A percentile compares a stretch with the other conserved stretches of the same genome.
phyloP scores from a whole-genome alignment of 768 basidiomycete species.

The Amanita rimosa region DNA sequence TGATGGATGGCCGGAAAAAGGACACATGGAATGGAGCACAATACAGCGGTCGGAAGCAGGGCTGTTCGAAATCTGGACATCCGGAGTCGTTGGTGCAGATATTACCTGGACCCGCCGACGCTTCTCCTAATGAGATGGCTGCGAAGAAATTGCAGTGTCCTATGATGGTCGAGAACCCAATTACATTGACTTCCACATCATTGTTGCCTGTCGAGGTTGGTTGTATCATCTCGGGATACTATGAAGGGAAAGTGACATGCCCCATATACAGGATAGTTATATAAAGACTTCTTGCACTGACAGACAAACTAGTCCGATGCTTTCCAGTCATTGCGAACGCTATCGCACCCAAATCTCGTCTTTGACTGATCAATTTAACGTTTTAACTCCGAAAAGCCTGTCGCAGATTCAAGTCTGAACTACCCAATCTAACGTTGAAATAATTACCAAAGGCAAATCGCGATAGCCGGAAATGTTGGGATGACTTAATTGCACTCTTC shows the following conservation, averaged over 20 bases:
- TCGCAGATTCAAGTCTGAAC: background rate
- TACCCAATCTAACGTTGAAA: background rate
- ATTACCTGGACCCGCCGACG: background rate
- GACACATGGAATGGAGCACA: background rate
- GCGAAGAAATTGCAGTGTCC: background rate
- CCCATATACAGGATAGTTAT: background rate
- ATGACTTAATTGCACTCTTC: too few relatives aligned
- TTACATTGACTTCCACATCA: too few relatives aligned
- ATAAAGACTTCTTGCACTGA: background rate
- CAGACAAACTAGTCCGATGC: background rate
- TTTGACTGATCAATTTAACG: background rate
- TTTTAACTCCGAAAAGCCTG: background rate
- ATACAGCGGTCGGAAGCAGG: background rate
- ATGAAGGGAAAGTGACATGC: too few relatives aligned
- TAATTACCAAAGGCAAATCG: background rate
- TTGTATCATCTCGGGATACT: background rate
- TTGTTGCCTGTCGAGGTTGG: background rate
- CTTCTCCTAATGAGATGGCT: background rate
- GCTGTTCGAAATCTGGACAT: background rate
- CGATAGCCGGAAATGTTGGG: background rate
- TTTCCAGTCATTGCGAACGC: background rate
- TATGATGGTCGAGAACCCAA: background rate
- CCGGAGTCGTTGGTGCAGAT: background rate
- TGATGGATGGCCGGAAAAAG: constrained; percentile 16
- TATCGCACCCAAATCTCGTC: background rate